Percentiles rank a stretch among this genome's conserved stretches.
These are phyloP conservation scores for Pythium sukuiense DNA, from an alignment of 352 stramenopile species.

Conservation along the genomic window DNA sequence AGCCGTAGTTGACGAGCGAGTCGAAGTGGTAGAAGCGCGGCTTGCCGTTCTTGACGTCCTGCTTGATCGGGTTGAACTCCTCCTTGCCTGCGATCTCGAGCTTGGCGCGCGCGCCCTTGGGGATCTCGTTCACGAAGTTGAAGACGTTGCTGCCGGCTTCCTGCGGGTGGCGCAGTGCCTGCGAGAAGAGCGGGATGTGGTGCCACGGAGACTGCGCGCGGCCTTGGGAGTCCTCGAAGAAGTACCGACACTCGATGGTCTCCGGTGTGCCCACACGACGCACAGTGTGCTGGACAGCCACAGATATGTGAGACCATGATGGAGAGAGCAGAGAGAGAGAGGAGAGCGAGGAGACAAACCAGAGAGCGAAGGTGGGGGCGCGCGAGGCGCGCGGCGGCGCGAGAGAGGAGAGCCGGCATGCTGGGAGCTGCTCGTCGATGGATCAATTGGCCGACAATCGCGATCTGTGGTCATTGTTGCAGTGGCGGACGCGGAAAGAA, in stretches of 20 bases:
- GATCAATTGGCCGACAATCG: slow-evolving; percentile 1
- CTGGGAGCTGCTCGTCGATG: slow-evolving; percentile 8
- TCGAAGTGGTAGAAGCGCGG: slow-evolving; percentile 90
- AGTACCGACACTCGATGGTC: slow-evolving; percentile 80
- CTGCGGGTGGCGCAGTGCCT: slow-evolving; percentile 35
- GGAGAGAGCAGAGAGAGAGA: not conserved
- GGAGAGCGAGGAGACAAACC: slow-evolving; percentile 9
- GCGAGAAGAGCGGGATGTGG: slow-evolving; percentile 86
- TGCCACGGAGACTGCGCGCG: slow-evolving; percentile 92
- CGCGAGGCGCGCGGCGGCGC: slow-evolving; percentile 3
- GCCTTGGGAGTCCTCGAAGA: slow-evolving; percentile 72
- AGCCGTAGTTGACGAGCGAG: slow-evolving; percentile 97
- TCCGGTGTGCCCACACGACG: slow-evolving; percentile 54
- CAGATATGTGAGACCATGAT: not conserved
- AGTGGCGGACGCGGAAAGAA: not conserved
- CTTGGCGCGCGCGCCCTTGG: slow-evolving; percentile 85
- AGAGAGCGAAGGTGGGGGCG: slow-evolving; percentile 20
- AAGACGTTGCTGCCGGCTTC: slow-evolving; percentile 63
- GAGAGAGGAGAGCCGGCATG: slow-evolving; percentile 3
- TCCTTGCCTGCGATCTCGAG: slow-evolving; percentile 94
- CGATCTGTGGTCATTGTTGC: slow-evolving; percentile 15
- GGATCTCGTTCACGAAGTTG: slow-evolving; percentile 95
- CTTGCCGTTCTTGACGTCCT: slow-evolving; percentile 98
- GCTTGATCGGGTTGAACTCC: slow-evolving; percentile 93
- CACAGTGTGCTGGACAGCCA: slow-evolving; percentile 57